phyloP scores from a whole-genome alignment of 306 rosid genomes.

The Inga oerstediana region DNA sequence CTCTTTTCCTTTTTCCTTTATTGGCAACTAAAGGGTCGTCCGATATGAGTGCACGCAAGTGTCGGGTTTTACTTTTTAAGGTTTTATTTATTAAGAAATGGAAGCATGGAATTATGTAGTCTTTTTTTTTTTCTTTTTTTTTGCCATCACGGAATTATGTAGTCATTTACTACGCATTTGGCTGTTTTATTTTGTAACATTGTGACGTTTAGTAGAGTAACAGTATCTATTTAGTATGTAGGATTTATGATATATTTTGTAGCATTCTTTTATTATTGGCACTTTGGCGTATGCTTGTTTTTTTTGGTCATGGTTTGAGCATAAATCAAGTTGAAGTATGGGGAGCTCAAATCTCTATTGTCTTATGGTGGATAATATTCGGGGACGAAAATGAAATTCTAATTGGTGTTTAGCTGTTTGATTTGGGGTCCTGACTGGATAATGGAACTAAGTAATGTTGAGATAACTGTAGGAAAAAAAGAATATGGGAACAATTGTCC shows the following conservation, averaged over 20 bases:
- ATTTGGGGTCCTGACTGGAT: neutral
- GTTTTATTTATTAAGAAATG: neutral
- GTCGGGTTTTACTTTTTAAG: neutral
- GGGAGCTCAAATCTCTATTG: neutral
- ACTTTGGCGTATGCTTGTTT: neutral
- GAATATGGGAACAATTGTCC: neutral
- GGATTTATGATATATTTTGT: neutral
- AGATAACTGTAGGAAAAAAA: neutral
- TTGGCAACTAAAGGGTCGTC: neutral
- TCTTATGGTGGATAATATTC: neutral
- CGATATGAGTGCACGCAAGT: neutral
- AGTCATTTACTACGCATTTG: neutral
- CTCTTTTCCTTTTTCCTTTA: neutral
- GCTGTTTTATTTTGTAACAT: neutral
- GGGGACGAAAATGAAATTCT: neutral
- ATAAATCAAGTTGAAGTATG: neutral
- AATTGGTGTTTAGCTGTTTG: neutral
- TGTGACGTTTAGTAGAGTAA: neutral
- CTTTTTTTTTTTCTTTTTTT: neutral
- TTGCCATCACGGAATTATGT: too few relatives aligned
- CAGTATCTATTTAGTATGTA: neutral
- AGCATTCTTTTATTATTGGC: neutral
- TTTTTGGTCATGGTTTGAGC: neutral
- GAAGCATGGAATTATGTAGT: neutral
- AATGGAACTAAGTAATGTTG: neutral